phyloP scores from a whole-genome alignment of 129 eudicot species.

The Saposhnikovia divaricata region DNA sequence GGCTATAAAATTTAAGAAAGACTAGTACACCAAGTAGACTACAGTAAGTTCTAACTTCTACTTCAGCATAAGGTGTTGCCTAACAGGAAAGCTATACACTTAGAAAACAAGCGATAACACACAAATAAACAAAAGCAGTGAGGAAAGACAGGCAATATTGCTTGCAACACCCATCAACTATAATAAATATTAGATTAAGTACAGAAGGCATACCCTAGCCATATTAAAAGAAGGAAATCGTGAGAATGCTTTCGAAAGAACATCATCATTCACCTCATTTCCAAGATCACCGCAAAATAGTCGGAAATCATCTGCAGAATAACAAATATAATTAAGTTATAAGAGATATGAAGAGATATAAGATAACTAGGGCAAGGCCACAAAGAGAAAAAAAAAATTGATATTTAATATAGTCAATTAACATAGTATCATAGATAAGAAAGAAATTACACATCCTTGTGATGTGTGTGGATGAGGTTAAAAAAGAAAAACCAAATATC shows the following conservation, averaged over 20 bases:
- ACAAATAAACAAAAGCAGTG: not conserved
- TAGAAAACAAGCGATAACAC: not conserved
- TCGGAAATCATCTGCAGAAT: slow-evolving; percentile 70
- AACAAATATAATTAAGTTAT: not conserved
- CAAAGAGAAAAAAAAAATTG: not conserved
- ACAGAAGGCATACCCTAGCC: slow-evolving; percentile 64
- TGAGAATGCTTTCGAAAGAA: slow-evolving; percentile 85
- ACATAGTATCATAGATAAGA: not conserved
- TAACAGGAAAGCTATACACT: not conserved
- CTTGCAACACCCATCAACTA: slow-evolving; percentile 21
- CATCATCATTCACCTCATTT: slow-evolving; percentile 99
- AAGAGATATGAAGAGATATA: not conserved
- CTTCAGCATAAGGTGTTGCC: not conserved
- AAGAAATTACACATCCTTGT: not conserved
- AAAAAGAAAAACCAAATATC: not conserved
- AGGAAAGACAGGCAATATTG: slow-evolving; percentile 50
- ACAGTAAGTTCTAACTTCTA: not conserved
- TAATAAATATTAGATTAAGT: not conserved
- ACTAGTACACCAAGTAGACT: not conserved
- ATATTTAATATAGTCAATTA: not conserved
- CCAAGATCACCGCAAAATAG: slow-evolving; percentile 94
- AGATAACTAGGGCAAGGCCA: not conserved
- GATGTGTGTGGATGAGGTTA: not conserved
- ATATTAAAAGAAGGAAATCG: slow-evolving; percentile 90
- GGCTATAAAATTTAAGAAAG: not conserved